A percentile compares a stretch with the other conserved stretches of the same genome.
Evolutionary conservation across 208 protist species (phyloP).

Genomic region (Trypanosoma mega): DNA sequence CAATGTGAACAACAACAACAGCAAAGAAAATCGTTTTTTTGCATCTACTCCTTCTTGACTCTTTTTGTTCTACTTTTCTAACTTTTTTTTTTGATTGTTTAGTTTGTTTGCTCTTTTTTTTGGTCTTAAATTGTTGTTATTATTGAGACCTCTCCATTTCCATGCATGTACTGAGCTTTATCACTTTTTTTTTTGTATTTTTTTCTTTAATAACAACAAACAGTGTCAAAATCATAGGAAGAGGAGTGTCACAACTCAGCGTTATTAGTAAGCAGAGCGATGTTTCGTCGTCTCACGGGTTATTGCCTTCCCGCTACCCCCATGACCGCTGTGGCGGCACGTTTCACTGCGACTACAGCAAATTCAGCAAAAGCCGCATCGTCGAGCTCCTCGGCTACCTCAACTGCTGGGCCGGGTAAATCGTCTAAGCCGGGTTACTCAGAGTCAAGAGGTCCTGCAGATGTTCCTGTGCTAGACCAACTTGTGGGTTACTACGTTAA

Average conservation of each 20-base stretch:
- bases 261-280: neutral
- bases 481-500: constrained; percentile 93
- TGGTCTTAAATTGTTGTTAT: no score
- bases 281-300: constrained; percentile 36
- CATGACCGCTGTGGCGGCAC: constrained; percentile 22
- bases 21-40: no score
- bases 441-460: constrained; percentile 64
- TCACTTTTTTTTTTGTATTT: neutral
- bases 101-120: constrained; percentile 15
- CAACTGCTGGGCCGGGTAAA: no score
- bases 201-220: constrained; percentile 1
- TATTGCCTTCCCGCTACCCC: constrained; percentile 21
- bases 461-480: constrained; percentile 81
- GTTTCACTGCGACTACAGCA: constrained; percentile 49
- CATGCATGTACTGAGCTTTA: no score
- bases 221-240: neutral
- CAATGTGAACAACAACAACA: neutral
- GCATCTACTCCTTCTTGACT: no score
- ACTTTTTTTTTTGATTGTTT: neutral
- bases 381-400: no score
- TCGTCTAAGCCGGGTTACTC: constrained; percentile 76
- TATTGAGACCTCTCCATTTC: no score
- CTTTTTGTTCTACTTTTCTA: no score
- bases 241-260: neutral
- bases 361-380: constrained; percentile 24